Conservation (phyloP, 129 eudicot genomes). For the Rutidosis leptorrhynchoides region DNA sequence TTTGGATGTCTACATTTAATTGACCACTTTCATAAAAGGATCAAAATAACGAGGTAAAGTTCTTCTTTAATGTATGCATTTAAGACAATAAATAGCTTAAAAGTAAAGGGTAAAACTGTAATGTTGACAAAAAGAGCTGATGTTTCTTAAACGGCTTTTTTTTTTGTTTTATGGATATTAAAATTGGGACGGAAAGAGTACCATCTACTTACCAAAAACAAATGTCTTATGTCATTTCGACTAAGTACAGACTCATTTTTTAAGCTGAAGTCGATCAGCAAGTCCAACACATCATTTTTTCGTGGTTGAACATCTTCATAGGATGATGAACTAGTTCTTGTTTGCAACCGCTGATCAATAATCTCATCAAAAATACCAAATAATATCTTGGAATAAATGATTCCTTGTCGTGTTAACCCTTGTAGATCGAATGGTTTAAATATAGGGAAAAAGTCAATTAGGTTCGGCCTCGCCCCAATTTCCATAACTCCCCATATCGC, state of each 20-base stretch:
- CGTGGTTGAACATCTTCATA: neutral
- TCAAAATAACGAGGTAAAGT: too few relatives aligned
- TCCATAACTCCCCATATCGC: neutral
- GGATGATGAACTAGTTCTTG: neutral
- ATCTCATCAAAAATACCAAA: neutral
- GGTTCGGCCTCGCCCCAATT: neutral
- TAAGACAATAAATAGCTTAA: too few relatives aligned
- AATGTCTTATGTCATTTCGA: conserved; percentile 4
- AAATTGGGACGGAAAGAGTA: too few relatives aligned
- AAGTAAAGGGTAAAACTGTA: too few relatives aligned
- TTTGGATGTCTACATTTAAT: too few relatives aligned
- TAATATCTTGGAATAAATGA: neutral
- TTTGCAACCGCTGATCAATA: neutral
- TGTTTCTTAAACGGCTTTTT: too few relatives aligned
- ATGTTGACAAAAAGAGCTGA: too few relatives aligned
- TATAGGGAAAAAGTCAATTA: neutral
- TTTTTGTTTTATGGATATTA: too few relatives aligned
- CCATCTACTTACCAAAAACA: conserved; percentile 5
- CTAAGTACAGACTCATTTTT: neutral
- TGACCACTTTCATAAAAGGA: too few relatives aligned
- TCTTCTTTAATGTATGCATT: too few relatives aligned
- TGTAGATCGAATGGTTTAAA: neutral
- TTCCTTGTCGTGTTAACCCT: neutral
- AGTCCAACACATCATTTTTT: neutral
- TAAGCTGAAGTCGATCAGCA: neutral